Percentiles rank a stretch among this genome's conserved stretches.
Evolutionary conservation across 306 rosid species (phyloP).

Genomic region (Pueraria montana): DNA sequence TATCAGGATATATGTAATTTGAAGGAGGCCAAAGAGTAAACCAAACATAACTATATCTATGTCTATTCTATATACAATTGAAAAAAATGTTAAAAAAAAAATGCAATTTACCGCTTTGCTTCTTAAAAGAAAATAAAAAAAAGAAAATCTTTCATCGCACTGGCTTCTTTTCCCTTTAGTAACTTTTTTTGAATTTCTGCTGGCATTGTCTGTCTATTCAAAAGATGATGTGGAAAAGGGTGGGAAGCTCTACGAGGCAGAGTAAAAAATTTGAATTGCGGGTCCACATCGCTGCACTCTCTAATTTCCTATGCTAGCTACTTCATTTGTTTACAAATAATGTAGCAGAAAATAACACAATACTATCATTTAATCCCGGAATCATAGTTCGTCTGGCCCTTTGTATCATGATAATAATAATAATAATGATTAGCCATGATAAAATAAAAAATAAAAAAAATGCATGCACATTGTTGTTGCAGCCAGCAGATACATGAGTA

Average conservation of each 20-base stretch:
- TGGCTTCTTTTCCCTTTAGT: constrained; percentile 59
- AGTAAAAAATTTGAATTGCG: constrained; percentile 47
- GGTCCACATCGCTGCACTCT: constrained; percentile 50
- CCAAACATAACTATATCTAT: background rate
- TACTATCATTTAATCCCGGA: constrained; percentile 8
- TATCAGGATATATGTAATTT: background rate
- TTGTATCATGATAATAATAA: background rate
- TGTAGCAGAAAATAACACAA: constrained; percentile 33
- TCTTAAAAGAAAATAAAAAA: constrained; percentile 2
- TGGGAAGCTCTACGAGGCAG: constrained; percentile 49
- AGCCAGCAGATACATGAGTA: constrained; percentile 25
- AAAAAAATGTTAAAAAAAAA: background rate
- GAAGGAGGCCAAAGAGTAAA: background rate
- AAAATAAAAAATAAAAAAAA: no score
- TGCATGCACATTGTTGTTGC: constrained; percentile 38
- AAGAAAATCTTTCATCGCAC: constrained; percentile 42
- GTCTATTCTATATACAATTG: background rate
- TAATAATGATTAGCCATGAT: constrained; percentile 9
- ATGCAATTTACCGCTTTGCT: constrained; percentile 6
- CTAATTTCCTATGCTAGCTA: constrained; percentile 42
- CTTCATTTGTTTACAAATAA: constrained; percentile 36
- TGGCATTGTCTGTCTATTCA: constrained; percentile 76
- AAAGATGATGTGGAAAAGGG: constrained; percentile 70
- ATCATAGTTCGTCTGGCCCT: constrained; percentile 19
- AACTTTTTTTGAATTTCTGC: constrained; percentile 76